phyloP scores from a whole-genome alignment of 1,139 yeast genomes.

The Cylindricascospora bacillispora region DNA sequence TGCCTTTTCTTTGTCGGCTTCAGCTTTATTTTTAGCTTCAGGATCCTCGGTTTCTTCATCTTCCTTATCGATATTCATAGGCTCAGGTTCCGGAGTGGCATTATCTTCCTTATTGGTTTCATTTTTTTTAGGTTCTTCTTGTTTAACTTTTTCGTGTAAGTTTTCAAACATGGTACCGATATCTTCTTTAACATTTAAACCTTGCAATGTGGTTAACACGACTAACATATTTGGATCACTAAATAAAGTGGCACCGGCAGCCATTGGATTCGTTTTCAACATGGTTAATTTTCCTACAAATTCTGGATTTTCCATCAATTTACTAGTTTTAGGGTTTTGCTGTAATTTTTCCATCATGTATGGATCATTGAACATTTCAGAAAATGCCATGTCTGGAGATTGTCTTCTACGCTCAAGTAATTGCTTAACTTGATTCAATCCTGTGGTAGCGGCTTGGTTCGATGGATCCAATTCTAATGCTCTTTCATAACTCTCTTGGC shows the following conservation, averaged over 20 bases:
- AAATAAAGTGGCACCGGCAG: constrained; percentile 46
- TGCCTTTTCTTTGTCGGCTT: constrained; percentile 72
- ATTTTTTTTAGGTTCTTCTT: constrained; percentile 19
- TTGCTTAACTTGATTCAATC: constrained; percentile 50
- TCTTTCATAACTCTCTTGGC: constrained; percentile 57
- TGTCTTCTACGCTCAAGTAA: constrained; percentile 22
- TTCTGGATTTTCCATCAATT: constrained; percentile 75
- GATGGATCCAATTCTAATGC: constrained; percentile 73
- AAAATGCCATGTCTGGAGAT: constrained; percentile 64
- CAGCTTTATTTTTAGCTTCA: constrained; percentile 29
- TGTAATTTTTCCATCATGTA: constrained; percentile 61
- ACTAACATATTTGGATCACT: constrained; percentile 83
- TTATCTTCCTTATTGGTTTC: constrained; percentile 22
- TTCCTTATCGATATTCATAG: constrained; percentile 26
- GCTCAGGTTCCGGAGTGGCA: constrained; percentile 24
- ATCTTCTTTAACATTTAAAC: constrained; percentile 46
- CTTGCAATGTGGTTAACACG: constrained; percentile 76
- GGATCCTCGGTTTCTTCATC: constrained; percentile 9
- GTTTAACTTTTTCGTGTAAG: constrained; percentile 2
- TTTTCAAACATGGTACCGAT: background rate
- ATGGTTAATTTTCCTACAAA: constrained; percentile 60
- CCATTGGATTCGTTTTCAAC: constrained; percentile 63
- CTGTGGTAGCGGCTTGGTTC: constrained; percentile 82
- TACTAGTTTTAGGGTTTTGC: constrained; percentile 78
- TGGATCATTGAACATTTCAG: constrained; percentile 71